phyloP scores from a whole-genome alignment of 768 basidiomycete genomes.

The Tulasnella sp. region DNA sequence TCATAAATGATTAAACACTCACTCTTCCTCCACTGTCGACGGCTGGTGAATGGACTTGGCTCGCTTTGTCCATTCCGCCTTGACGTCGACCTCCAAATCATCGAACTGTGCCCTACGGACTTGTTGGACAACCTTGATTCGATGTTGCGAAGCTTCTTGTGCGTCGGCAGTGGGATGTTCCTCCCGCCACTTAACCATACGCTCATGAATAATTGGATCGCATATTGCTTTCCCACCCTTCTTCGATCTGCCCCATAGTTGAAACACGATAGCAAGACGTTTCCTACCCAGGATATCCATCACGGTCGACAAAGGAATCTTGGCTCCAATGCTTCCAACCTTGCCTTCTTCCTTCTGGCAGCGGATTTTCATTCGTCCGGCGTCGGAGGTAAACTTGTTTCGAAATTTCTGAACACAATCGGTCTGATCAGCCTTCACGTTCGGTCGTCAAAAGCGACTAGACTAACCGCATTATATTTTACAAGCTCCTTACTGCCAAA shows the following conservation, averaged over 20 bases:
- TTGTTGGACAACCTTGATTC: background rate
- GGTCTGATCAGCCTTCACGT: no score
- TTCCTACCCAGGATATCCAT: background rate
- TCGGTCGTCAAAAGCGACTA: background rate
- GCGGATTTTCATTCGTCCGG: background rate
- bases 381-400: background rate
- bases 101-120: background rate
- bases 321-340: background rate
- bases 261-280: background rate
- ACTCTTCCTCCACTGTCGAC: background rate
- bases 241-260: background rate
- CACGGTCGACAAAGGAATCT: background rate
- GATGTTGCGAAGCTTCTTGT: background rate
- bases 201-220: background rate
- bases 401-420: background rate
- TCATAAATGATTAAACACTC: background rate
- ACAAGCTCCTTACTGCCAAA: background rate
- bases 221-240: background rate
- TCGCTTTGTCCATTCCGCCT: background rate
- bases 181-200: background rate
- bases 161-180: background rate
- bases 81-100: background rate
- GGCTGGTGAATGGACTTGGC: background rate
- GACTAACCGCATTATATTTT: background rate
- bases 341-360: background rate